Conservation (phyloP, 2,329 filamentous ascomycete species). For the Myotisia sp. region DNA sequence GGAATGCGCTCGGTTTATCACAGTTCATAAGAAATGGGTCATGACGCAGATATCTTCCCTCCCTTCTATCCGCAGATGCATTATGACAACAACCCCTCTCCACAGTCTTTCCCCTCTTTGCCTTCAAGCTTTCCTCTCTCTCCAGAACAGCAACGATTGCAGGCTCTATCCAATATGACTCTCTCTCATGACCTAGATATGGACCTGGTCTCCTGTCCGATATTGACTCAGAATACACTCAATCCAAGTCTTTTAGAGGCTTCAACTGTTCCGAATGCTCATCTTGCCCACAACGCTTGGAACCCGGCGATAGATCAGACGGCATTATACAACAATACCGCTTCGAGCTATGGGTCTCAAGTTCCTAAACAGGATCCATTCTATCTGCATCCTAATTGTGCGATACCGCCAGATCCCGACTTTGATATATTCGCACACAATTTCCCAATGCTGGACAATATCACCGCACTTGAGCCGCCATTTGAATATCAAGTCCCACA, state of each 20-base stretch:
- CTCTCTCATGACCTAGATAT: background rate
- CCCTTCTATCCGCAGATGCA: constrained; percentile 2
- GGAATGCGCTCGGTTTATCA: background rate
- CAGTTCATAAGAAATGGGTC: constrained; percentile 4
- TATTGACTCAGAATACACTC: background rate
- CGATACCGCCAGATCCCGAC: background rate
- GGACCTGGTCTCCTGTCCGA: background rate
- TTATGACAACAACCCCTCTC: too few species aligned
- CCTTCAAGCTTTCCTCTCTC: too few species aligned
- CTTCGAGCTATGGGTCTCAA: background rate
- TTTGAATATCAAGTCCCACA: background rate
- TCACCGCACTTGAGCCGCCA: background rate
- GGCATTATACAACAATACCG: background rate
- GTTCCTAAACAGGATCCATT: background rate
- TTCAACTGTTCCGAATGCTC: background rate
- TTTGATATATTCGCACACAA: background rate
- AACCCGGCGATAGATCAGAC: background rate
- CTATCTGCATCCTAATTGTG: background rate
- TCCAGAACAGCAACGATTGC: background rate
- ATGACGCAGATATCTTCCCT: constrained; percentile 2
- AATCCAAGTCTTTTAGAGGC: constrained; percentile 1
- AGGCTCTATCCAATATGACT: too few species aligned
- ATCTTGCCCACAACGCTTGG: background rate
- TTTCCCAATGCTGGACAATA: constrained; percentile 1
- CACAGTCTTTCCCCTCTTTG: background rate